These are phyloP conservation scores for Quercus phellos DNA, from an alignment of 331 rosid species.

Conservation along the genomic window DNA sequence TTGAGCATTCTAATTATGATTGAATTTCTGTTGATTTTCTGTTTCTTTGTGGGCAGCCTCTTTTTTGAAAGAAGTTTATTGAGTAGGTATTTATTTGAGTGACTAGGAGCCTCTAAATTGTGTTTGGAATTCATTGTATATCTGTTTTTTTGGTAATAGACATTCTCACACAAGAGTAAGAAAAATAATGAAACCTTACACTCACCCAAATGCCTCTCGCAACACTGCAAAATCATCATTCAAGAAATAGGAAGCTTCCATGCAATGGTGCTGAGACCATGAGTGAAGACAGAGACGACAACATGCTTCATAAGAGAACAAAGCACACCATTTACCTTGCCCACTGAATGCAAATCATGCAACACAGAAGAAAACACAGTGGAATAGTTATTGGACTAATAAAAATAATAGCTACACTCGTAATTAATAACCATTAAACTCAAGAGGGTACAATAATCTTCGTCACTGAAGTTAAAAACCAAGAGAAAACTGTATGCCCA, in stretches of 20 bases:
- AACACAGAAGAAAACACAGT: neutral
- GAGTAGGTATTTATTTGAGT: too few relatives aligned
- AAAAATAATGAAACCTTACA: neutral
- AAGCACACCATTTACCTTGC: constrained; percentile 29
- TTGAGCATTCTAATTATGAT: too few relatives aligned
- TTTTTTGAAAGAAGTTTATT: too few relatives aligned
- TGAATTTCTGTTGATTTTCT: too few relatives aligned
- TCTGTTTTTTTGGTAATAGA: neutral
- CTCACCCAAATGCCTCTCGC: constrained; percentile 40
- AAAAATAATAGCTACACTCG: neutral
- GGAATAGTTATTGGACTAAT: neutral
- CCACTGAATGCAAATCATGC: constrained; percentile 12
- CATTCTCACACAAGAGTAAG: too few relatives aligned
- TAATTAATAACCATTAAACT: neutral
- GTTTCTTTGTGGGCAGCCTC: too few relatives aligned
- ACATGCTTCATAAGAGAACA: constrained; percentile 32
- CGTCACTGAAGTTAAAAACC: too few relatives aligned
- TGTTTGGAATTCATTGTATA: too few relatives aligned
- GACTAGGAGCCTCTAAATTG: too few relatives aligned
- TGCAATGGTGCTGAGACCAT: constrained; percentile 17
- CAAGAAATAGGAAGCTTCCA: constrained; percentile 30
- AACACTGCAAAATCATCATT: constrained; percentile 31
- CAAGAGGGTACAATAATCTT: too few relatives aligned
- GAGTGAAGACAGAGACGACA: constrained; percentile 33
- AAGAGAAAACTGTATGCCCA: neutral